Base-by-base conservation (phyloP, 768 basidiomycete genomes). In the Naganishia vaughanmartiniae region DNA sequence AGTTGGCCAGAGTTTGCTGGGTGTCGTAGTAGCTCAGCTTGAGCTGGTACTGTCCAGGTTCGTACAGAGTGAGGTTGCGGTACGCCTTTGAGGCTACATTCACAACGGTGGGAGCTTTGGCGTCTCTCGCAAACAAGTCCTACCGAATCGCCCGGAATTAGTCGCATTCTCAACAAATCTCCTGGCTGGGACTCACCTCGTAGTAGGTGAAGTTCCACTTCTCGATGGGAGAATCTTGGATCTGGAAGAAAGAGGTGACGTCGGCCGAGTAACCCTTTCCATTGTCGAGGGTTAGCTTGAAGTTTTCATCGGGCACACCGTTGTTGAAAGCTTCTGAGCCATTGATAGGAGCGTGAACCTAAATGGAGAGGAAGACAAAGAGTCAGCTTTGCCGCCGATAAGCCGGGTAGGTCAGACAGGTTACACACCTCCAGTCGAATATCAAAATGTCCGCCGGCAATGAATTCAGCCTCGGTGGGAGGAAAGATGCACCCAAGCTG, bases 321-420 rank as follows among this genome's bases (percentile, higher is more conserved):
- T 75, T 73, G 75, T 81, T 81, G 74, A 72, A 83, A 15, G 82
- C 78, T 54, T 79, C 75, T 1, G 80, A 73, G 17, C 83, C 83
- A 73, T 83, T 83, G 9, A 78, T 72, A 24, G 83, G 83, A 0
- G 83, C 83, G 48, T 83, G 83, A 11, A 81, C 75, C 70, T 79
- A 73, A 31, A 75, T 65, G 12, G 73, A 65, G 54, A 75, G 69
- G 53, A 24, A 67, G 17, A 33, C 0, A n/a, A 26, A 3, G 12
- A 51, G 17, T 21, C 21, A 17, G 46, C 21, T 46, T 17, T 5
- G 6, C 14, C 6, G 28, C 24, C 19, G 31, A n/a, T 21, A 53
- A 33, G 19, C 17, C 31, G 56, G 17, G 54, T 21, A 19, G 15
- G 39, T 12, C n/a, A 4, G 66, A 24, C 24, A 19, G 4, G 15